Percentiles rank a stretch among this genome's conserved stretches.
These are phyloP conservation scores for Eutrema japonicum DNA, from an alignment of 345 rosid genomes.

Conservation along the genomic window DNA sequence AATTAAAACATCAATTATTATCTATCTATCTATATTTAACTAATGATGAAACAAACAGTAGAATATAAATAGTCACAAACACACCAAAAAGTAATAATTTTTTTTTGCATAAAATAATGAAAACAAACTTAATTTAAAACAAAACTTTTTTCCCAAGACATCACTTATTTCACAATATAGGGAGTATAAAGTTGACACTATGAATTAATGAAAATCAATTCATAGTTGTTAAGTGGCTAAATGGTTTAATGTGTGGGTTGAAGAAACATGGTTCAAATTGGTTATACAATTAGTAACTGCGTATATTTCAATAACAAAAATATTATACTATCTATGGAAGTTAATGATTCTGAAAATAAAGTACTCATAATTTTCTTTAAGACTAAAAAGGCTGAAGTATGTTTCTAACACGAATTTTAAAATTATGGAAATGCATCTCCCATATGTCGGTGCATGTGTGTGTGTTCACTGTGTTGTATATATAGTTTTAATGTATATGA, in stretches of 20 bases:
- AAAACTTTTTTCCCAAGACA: no score
- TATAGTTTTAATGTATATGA: background rate
- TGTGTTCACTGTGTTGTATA: background rate
- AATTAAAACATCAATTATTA: no score
- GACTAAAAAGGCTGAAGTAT: slow-evolving; percentile 2
- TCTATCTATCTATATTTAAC: no score
- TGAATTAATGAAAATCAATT: no score
- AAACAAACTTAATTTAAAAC: no score
- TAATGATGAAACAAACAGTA: no score
- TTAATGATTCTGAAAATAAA: background rate
- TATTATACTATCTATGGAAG: background rate
- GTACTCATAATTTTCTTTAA: background rate
- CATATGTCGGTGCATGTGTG: slow-evolving; percentile 32
- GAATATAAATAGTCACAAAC: no score
- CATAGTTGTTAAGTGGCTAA: background rate
- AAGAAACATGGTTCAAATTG: background rate
- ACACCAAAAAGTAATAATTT: no score
- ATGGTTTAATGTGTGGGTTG: background rate
- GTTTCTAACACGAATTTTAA: background rate
- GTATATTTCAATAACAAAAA: background rate
- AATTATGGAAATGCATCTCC: background rate
- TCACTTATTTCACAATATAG: no score
- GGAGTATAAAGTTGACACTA: no score
- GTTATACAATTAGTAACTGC: background rate
- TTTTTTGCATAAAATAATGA: no score